Conservation (phyloP, 768 basidiomycete species). For the Mycena polygramma region DNA sequence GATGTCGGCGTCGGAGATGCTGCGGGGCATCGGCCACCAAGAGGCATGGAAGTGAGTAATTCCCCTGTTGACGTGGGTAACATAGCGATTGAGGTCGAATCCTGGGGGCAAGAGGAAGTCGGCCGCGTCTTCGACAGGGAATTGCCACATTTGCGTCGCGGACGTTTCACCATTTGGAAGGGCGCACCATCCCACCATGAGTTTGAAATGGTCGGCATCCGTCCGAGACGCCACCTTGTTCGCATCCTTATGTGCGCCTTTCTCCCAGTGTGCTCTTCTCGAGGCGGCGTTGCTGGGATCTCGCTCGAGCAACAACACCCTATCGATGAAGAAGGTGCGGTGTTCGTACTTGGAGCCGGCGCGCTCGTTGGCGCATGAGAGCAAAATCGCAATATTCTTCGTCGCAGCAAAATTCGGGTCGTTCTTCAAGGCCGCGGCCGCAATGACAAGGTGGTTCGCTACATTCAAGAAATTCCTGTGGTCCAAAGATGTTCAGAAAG, state of each 20-base stretch:
- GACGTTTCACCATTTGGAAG: not conserved
- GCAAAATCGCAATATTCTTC: constrained; percentile 3
- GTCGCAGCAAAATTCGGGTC: constrained; percentile 8
- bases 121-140: no score
- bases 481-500: not conserved
- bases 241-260: not conserved
- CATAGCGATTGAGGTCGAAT: constrained; percentile 13
- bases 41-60: constrained; percentile 17
- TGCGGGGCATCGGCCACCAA: constrained; percentile 1
- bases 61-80: constrained; percentile 17
- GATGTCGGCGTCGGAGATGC: constrained; percentile 5
- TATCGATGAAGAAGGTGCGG: constrained; percentile 14
- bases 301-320: not conserved
- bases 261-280: not conserved
- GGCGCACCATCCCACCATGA: constrained; percentile 12
- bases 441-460: constrained; percentile 12
- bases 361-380: constrained; percentile 7
- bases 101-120: not conserved
- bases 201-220: constrained; percentile 7
- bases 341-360: constrained; percentile 20
- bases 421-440: constrained; percentile 15
- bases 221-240: not conserved
- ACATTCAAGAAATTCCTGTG: constrained; percentile 18
- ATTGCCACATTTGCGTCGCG: not conserved
- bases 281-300: not conserved